These are phyloP conservation scores for Yamadazyma buinensis DNA, from an alignment of 1,139 yeast species.

Conservation along the genomic window DNA sequence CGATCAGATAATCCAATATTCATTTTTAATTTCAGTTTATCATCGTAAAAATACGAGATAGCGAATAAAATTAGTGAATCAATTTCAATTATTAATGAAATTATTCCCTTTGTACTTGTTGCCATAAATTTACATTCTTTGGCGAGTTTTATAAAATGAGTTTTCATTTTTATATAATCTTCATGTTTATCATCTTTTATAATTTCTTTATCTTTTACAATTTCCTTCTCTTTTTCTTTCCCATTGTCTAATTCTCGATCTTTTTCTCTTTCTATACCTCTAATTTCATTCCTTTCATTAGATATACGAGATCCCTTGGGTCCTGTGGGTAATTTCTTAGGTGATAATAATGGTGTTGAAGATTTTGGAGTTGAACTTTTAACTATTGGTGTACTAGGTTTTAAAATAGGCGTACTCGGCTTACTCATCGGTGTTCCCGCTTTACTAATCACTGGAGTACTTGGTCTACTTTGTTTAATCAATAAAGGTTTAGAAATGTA, in stretches of 20 bases:
- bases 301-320: background rate
- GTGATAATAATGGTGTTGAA: background rate
- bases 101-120: slow-evolving; percentile 20
- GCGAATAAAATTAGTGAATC: slow-evolving; percentile 31
- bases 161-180: slow-evolving; percentile 17
- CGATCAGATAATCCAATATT: slow-evolving; percentile 30
- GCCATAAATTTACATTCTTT: slow-evolving; percentile 23
- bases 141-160: slow-evolving; percentile 29
- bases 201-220: slow-evolving; percentile 7
- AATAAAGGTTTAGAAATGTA: background rate
- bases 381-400: background rate
- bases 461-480: background rate
- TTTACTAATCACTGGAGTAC: slow-evolving; percentile 1
- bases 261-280: background rate
- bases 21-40: slow-evolving; percentile 23
- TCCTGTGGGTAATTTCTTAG: slow-evolving; percentile 1
- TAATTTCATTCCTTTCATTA: background rate
- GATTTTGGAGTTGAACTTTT: background rate
- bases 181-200: background rate
- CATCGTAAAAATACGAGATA: slow-evolving; percentile 34
- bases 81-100: slow-evolving; percentile 25
- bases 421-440: slow-evolving; percentile 1
- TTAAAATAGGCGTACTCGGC: slow-evolving; percentile 1
- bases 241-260: background rate
- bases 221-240: background rate